Base-by-base conservation (phyloP, 1,284 basidiomycete species). In the Sanghuangporus weigelae region DNA sequence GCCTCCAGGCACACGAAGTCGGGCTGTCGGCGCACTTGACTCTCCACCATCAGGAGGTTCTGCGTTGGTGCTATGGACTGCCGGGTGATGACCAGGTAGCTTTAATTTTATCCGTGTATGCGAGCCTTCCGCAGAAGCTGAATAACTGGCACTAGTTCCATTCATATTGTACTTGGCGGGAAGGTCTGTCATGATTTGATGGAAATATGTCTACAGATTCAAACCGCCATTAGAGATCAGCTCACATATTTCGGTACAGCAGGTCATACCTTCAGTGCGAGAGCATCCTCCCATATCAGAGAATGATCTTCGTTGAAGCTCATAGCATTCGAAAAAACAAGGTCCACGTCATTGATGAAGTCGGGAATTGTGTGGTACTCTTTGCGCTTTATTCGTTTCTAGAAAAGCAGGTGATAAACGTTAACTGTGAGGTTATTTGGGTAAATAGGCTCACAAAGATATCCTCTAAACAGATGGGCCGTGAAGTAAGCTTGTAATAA, bases 321-420 rank as follows among this genome's bases (percentile, higher is more conserved):
- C 73, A 93, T 81, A 2, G 95, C 95, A 73, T 98, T 98, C n/a
- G 85, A 84, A 76, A 95, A 96, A 54, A 97, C 90, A 50, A 94
- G 83, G 70, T 95, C 93, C 7, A 95, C 88, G 68, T 97, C 95
- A 36, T 84, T 84, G 59, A 90, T 89, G 71, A 96, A 95, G 44
- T 91, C 87, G 4, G 83, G 78, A 1, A 85, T 76, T 0, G 80
- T 80, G 36, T 71, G 68, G 68, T 93, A 93, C 68, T 89, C 87
- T 71, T 91, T 92, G 61, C 83, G 82, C 71, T 91, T 90, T 67
- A 93, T 76, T 54, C 80, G 83, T 84, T 87, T 90, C 90, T 93
- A 66, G 23, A 16, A 60, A 46, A 1, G 23, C 68, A 26, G 67
- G 68, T 31, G 40, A 66, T 64, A 36, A 44, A 40, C n/a, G 0